Percentiles rank a stretch among this genome's conserved stretches.
phyloP scores from a whole-genome alignment of 176 grass and related monocot genomes.

The Lolium perenne region DNA sequence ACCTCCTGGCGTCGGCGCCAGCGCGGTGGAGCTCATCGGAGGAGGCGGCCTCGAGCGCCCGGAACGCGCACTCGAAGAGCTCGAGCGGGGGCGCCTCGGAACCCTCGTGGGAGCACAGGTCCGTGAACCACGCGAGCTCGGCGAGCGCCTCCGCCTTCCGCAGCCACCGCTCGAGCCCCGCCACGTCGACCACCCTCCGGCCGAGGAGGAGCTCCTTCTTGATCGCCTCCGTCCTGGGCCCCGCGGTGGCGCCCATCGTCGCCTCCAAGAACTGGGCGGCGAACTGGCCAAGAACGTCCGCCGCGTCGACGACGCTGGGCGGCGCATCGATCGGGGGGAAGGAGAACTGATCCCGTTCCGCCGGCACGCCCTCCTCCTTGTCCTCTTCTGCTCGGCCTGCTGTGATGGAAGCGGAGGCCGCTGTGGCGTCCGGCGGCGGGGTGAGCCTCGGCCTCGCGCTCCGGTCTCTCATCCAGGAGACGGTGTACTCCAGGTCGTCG shows the following conservation, averaged over 20 bases:
- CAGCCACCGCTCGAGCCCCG: constrained; percentile 46
- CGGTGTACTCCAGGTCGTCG: constrained; percentile 12
- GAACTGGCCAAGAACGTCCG: constrained; percentile 26
- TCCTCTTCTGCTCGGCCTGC: neutral
- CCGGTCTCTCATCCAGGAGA: constrained; percentile 14
- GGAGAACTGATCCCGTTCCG: constrained; percentile 30
- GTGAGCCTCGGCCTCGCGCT: neutral
- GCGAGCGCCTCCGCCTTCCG: constrained; percentile 35
- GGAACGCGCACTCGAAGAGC: constrained; percentile 53
- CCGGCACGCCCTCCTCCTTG: neutral
- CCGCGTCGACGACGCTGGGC: neutral
- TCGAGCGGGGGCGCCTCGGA: constrained; percentile 8
- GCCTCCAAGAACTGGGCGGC: constrained; percentile 30
- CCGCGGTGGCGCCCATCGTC: constrained; percentile 30
- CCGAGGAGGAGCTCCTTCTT: constrained; percentile 40
- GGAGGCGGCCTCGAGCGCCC: constrained; percentile 32
- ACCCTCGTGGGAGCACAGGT: constrained; percentile 37
- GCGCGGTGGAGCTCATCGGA: constrained; percentile 38
- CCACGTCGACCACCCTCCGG: constrained; percentile 35
- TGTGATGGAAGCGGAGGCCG: neutral
- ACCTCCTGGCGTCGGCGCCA: constrained; percentile 34
- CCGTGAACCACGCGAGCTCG: constrained; percentile 59
- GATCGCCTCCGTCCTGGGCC: constrained; percentile 18
- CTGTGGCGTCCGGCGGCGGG: neutral
- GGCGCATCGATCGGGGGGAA: constrained; percentile 18